These are phyloP conservation scores for Pseudonectria buxi DNA, from an alignment of 2,329 filamentous ascomycete species.

Conservation along the genomic window DNA sequence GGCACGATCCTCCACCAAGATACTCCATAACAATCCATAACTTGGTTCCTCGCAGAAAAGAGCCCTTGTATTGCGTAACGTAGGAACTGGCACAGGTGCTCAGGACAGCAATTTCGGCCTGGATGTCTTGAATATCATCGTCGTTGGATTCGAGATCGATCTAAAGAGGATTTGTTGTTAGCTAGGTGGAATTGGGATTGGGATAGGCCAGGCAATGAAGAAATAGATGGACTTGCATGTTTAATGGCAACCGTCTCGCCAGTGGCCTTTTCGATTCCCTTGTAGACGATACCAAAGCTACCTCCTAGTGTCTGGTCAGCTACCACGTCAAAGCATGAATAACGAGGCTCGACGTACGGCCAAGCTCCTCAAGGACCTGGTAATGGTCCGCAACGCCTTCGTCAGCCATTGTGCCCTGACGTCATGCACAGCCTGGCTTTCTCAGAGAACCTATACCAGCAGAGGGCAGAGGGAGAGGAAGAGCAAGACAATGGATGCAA, in stretches of 20 bases:
- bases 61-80: constrained; percentile 94
- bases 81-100: constrained; percentile 91
- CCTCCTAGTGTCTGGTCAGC: no score
- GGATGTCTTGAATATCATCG: constrained; percentile 96
- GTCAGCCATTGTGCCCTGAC: constrained; percentile 43
- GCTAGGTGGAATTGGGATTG: constrained; percentile 1
- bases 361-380: constrained; percentile 92
- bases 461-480: constrained; percentile 1
- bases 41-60: constrained; percentile 92
- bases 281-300: constrained; percentile 95
- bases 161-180: constrained; percentile 38
- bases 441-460: constrained; percentile 4
- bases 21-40: constrained; percentile 99
- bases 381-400: constrained; percentile 76
- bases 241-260: constrained; percentile 96
- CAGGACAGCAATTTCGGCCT: constrained; percentile 91
- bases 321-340: no score
- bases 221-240: constrained; percentile 55
- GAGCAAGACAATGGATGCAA: constrained; percentile 5
- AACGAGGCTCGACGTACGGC: constrained; percentile 72
- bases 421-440: constrained; percentile 16
- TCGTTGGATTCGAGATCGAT: constrained; percentile 98
- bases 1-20: constrained; percentile 86
- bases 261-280: constrained; percentile 84
- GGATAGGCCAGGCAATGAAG: constrained; percentile 10